A percentile compares a stretch with the other conserved stretches of the same genome.
These are phyloP conservation scores for Mycena kentingensis DNA, from an alignment of 768 basidiomycete genomes.

Conservation along the genomic window DNA sequence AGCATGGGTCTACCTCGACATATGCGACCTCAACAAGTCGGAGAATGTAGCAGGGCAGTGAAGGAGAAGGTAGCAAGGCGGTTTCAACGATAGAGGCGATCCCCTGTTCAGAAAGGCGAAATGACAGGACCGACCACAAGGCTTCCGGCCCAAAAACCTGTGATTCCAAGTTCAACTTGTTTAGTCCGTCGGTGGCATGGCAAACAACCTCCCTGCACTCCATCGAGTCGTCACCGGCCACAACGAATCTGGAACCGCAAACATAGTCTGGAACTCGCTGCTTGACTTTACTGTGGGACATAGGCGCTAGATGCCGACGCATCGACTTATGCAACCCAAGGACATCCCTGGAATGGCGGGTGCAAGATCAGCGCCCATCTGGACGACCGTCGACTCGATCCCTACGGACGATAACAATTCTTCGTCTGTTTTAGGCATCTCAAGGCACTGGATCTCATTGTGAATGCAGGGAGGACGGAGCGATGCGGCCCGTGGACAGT, in stretches of 20 bases:
- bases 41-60: too few species aligned
- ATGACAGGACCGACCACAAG: too few species aligned
- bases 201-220: too few species aligned
- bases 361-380: constrained; percentile 41
- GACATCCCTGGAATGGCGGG: constrained; percentile 38
- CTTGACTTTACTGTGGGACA: constrained; percentile 31
- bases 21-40: too few species aligned
- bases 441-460: neutral
- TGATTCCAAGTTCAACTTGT: too few species aligned
- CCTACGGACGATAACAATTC: constrained; percentile 59
- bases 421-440: neutral
- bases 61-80: too few species aligned
- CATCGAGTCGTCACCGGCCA: constrained; percentile 58
- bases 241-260: constrained; percentile 41
- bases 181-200: too few species aligned
- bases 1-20: too few species aligned
- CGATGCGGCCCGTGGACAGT: constrained; percentile 40
- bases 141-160: too few species aligned
- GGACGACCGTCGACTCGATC: constrained; percentile 49
- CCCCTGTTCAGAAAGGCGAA: too few species aligned
- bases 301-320: neutral
- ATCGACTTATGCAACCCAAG: constrained; percentile 23
- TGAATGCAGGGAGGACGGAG: constrained; percentile 51
- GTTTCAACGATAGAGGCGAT: too few species aligned
- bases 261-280: constrained; percentile 39